Conservation (phyloP, 257 asterid species). For the Haberlea rhodopensis region DNA sequence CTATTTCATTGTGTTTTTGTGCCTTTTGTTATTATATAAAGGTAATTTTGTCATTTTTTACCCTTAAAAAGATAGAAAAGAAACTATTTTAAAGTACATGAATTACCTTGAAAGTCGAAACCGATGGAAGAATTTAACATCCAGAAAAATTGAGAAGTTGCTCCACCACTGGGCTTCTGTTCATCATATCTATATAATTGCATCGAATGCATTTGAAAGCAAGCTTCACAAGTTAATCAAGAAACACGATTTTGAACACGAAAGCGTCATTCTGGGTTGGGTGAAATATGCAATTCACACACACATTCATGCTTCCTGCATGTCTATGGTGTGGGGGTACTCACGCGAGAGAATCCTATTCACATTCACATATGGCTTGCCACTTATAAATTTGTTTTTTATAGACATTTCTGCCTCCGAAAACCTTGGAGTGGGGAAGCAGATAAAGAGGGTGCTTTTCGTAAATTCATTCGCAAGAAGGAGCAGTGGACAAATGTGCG, state of each 20-base stretch:
- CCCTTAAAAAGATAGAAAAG: too few species aligned
- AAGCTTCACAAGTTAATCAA: neutral
- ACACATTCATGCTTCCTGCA: neutral
- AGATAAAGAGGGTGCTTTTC: constrained; percentile 6
- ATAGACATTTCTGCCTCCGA: constrained; percentile 27
- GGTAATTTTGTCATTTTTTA: too few species aligned
- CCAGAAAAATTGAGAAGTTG: neutral
- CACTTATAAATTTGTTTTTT: constrained; percentile 31
- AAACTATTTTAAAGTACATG: too few species aligned
- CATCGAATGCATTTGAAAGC: too few species aligned
- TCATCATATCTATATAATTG: neutral
- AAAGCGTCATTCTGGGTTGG: neutral
- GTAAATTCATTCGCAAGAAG: constrained; percentile 6
- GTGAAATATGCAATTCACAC: too few species aligned
- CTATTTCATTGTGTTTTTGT: too few species aligned
- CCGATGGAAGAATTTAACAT: neutral
- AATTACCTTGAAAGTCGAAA: neutral
- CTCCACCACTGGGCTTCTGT: neutral
- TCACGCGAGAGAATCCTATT: constrained; percentile 36
- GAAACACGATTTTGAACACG: neutral
- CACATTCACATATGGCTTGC: constrained; percentile 44
- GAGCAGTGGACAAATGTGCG: constrained; percentile 43
- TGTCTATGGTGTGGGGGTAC: constrained; percentile 18
- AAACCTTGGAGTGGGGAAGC: too few species aligned
- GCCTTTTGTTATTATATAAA: too few species aligned